These are phyloP conservation scores for Trichothecium roseum DNA, from an alignment of 2,329 filamentous ascomycete genomes.

Conservation along the genomic window DNA sequence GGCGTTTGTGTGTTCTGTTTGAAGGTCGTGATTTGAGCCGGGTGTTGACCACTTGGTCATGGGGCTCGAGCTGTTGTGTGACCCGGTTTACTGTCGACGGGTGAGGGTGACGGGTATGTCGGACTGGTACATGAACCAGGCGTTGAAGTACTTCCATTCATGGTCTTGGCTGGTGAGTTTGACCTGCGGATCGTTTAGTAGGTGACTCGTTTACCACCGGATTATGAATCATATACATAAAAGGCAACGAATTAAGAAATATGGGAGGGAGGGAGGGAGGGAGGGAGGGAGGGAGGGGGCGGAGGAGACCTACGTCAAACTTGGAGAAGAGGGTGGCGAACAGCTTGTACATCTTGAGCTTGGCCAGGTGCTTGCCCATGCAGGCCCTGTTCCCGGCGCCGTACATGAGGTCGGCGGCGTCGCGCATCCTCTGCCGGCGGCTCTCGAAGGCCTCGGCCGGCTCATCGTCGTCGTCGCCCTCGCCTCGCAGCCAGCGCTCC, in stretches of 20 bases:
- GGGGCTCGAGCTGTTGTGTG: background rate
- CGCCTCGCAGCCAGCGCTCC: conserved; percentile 33
- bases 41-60: too few species aligned
- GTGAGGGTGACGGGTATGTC: conserved; percentile 9
- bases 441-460: conserved; percentile 17
- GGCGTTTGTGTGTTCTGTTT: too few species aligned
- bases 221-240: too few species aligned
- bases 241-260: too few species aligned
- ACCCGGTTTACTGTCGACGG: background rate
- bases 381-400: conserved; percentile 28
- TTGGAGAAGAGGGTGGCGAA: conserved; percentile 29
- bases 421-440: conserved; percentile 25
- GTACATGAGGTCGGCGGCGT: conserved; percentile 23
- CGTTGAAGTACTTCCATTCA: conserved; percentile 19
- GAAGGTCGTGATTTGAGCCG: too few species aligned
- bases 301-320: conserved; percentile 21
- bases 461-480: too few species aligned
- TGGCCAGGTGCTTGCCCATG: conserved; percentile 23
- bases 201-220: background rate
- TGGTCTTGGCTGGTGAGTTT: conserved; percentile 5
- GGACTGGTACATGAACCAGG: conserved; percentile 15
- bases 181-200: conserved; percentile 5
- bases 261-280: too few species aligned
- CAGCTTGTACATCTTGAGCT: conserved; percentile 23
- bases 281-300: too few species aligned